Base-by-base conservation (phyloP, 129 eudicot species). In the Lonicera japonica region DNA sequence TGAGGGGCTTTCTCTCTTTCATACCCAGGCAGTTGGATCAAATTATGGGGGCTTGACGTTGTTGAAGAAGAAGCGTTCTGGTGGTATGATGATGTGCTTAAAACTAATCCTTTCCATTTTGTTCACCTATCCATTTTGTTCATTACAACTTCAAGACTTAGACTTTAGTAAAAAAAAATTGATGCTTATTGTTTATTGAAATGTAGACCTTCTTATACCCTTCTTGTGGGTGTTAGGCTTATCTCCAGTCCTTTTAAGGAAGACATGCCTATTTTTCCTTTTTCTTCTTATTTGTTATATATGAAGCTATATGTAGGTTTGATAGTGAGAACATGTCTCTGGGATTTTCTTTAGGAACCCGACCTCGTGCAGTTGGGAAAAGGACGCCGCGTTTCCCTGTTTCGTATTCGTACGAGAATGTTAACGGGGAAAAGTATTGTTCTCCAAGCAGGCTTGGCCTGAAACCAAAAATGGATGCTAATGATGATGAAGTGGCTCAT, bases 311-410 rank as follows among this genome's bases (percentile, higher is more conserved):
- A 53, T 21, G 52, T 15, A 34, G 48, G 56, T 5, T 24, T 48
- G 61, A 65, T 63, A 56, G 5, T 47, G 69, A 75, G 20, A 41
- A 29, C 2, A 58, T 61, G 39, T 38, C 19, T 67, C 40, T 74
- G 54, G 61, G 58, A 45, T 58, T 47, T 64, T 21, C 63, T 72
- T 45, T 63, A 92, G 96, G 88, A 72, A 82, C 66, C 64, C 79
- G 81, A 52, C 86, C 94, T 73, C 94, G 90, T 72, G 95, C 84
- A 63, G 98, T 92, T 69, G 98, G 98, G 48, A 88, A 92, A 80
- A 83, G 98, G 79, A 92, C 98, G 1, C 98, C 96, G 11, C 83
- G 98, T 21, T 66, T 84, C 71, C 98, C 95, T 29, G 85, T 92
- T 66, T 76, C 81, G 20, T 77, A 79, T 75, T 56, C 95, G 20